Evolutionary conservation across 257 asterid genomes (phyloP).

Genomic region (Eustoma russellianum): DNA sequence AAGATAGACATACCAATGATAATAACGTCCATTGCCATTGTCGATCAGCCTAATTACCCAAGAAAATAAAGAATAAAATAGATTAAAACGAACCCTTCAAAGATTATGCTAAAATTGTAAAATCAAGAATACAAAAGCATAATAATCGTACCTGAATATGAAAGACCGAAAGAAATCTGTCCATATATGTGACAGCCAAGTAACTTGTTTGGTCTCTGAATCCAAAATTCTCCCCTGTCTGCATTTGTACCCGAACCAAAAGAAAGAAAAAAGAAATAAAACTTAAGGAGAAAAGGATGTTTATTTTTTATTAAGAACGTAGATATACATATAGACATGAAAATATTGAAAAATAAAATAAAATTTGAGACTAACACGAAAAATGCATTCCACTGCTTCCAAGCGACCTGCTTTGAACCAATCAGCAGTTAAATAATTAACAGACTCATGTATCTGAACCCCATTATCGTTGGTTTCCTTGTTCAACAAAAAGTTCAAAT

Average conservation of each 20-base stretch:
- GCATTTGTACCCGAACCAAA: not conserved
- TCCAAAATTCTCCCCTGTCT: conserved; percentile 21
- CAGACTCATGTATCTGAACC: conserved; percentile 8
- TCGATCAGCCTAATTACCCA: conserved; percentile 18
- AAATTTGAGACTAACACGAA: conserved; percentile 13
- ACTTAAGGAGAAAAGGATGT: no score
- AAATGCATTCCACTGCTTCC: conserved; percentile 44
- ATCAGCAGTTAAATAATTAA: conserved; percentile 1
- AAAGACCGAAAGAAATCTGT: conserved; percentile 39
- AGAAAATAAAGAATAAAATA: not conserved
- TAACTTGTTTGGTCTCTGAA: conserved; percentile 41
- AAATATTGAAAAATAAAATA: not conserved
- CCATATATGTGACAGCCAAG: conserved; percentile 41
- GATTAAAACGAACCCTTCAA: no score
- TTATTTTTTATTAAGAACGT: no score
- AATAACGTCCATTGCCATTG: conserved; percentile 36
- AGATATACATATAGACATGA: no score
- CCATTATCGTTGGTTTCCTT: no score
- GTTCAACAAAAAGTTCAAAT: no score
- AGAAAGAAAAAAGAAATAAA: no score
- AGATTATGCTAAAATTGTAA: no score
- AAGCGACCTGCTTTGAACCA: conserved; percentile 38
- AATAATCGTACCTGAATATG: conserved; percentile 26
- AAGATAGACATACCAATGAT: conserved; percentile 45
- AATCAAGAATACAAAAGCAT: no score